phyloP scores from a whole-genome alignment of 106 monocot genomes.

The Acorus gramineus region DNA sequence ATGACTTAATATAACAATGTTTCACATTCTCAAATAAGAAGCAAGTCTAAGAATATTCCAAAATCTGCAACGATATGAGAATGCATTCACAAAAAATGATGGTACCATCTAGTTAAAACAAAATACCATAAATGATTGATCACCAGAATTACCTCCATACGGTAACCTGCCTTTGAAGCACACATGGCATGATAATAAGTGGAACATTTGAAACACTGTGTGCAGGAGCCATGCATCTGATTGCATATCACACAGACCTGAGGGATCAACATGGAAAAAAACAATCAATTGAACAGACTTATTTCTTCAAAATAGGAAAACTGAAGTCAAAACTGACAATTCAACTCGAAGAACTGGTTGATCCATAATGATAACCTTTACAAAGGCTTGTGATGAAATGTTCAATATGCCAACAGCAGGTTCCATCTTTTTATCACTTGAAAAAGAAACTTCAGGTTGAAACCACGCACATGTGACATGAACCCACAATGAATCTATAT shows the following conservation, averaged over 20 bases:
- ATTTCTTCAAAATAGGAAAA: background rate
- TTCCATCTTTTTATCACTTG: constrained; percentile 77
- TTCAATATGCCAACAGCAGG: constrained; percentile 83
- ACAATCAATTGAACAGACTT: background rate
- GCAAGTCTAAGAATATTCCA: too few species aligned
- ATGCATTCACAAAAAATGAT: background rate
- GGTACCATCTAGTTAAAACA: background rate
- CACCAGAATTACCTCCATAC: constrained; percentile 73
- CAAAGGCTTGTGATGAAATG: constrained; percentile 61
- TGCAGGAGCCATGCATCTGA: constrained; percentile 91
- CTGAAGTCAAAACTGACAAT: background rate
- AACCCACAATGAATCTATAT: constrained; percentile 70
- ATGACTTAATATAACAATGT: too few species aligned
- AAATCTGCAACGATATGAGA: background rate
- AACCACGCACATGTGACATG: constrained; percentile 99
- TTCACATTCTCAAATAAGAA: too few species aligned
- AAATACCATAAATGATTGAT: background rate
- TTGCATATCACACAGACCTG: constrained; percentile 87
- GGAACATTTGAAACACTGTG: constrained; percentile 74
- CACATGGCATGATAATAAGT: constrained; percentile 93
- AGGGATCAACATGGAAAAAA: background rate
- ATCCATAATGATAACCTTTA: constrained; percentile 44
- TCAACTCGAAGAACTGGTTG: background rate
- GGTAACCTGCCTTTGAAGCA: constrained; percentile 92
- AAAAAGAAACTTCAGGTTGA: constrained; percentile 81